These are phyloP conservation scores for Pueraria montana DNA, from an alignment of 306 rosid genomes.

Conservation along the genomic window DNA sequence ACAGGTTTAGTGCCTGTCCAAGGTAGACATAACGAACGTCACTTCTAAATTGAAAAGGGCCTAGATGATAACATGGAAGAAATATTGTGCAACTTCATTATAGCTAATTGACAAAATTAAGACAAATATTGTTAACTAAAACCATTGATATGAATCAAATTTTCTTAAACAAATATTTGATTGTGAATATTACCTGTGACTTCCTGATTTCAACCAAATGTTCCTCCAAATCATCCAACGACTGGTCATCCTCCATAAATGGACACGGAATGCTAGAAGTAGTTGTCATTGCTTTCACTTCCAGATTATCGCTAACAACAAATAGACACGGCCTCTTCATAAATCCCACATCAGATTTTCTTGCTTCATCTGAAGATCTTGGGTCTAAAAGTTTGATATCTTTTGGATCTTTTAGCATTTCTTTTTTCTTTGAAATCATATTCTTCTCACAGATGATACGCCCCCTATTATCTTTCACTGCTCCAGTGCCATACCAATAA, in stretches of 20 bases:
- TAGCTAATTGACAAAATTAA: too few species aligned
- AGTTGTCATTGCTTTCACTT: background rate
- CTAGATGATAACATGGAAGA: too few species aligned
- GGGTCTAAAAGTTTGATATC: background rate
- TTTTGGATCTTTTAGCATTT: background rate
- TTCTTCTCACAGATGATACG: background rate
- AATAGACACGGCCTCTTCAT: background rate
- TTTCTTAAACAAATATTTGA: too few species aligned
- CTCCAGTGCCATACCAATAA: background rate
- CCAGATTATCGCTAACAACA: background rate
- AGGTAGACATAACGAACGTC: too few species aligned
- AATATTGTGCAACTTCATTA: too few species aligned
- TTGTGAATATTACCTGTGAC: too few species aligned
- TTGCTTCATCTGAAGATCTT: background rate
- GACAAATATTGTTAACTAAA: too few species aligned
- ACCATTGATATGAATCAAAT: too few species aligned
- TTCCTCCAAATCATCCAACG: too few species aligned
- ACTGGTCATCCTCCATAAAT: background rate
- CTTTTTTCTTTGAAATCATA: background rate
- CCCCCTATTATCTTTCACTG: background rate
- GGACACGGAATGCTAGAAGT: constrained; percentile 16
- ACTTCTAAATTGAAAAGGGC: too few species aligned
- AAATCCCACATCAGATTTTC: background rate
- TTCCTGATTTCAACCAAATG: too few species aligned
- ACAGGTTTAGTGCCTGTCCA: too few species aligned